phyloP scores from a whole-genome alignment of 495 filamentous ascomycete species.

The Aspergillus haitiensis region DNA sequence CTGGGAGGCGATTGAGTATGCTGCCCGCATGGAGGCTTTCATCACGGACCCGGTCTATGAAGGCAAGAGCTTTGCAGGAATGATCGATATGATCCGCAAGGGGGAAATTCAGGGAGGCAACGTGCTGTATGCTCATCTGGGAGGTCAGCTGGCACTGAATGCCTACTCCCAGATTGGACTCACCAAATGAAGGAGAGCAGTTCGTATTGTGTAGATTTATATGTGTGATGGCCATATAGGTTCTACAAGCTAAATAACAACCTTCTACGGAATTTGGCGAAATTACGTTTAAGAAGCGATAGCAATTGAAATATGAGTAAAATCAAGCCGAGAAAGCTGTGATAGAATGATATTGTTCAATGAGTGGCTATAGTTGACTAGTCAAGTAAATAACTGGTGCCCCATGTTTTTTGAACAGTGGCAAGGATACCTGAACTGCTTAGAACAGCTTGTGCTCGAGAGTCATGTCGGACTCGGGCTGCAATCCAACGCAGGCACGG shows the following conservation, averaged over 20 bases:
- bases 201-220: too few species aligned
- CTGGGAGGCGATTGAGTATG: constrained; percentile 60
- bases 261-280: too few species aligned
- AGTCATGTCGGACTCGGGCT: constrained; percentile 99
- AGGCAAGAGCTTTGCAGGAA: constrained; percentile 64
- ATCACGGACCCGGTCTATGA: constrained; percentile 68
- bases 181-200: constrained; percentile 20
- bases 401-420: background rate
- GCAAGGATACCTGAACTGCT: background rate
- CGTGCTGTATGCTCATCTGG: constrained; percentile 64
- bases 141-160: constrained; percentile 62
- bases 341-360: constrained; percentile 20
- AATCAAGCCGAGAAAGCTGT: background rate
- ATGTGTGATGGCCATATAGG: too few species aligned
- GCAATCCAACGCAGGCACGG: constrained; percentile 94
- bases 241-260: too few species aligned
- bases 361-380: constrained; percentile 40
- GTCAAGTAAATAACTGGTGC: background rate
- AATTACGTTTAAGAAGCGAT: too few species aligned
- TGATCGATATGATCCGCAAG: constrained; percentile 59
- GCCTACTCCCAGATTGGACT: constrained; percentile 48
- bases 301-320: too few species aligned
- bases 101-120: constrained; percentile 55
- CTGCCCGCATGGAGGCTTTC: constrained; percentile 59
- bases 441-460: constrained; percentile 98